Evolutionary conservation across 2,329 filamentous ascomycete genomes (phyloP).

Genomic region (Amauroascus niger): DNA sequence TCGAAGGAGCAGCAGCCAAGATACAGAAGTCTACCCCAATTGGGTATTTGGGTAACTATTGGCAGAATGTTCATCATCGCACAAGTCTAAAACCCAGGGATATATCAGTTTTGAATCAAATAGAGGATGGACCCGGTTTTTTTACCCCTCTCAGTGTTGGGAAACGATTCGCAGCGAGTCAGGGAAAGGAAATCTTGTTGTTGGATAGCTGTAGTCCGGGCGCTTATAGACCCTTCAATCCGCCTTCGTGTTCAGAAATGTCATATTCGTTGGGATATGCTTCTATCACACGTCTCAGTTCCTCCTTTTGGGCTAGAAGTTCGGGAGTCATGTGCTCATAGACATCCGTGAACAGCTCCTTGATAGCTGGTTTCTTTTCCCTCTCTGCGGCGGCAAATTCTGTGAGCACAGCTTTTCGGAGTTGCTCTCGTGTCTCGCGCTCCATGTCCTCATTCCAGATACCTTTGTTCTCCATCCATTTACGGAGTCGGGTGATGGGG

Average conservation of each 20-base stretch:
- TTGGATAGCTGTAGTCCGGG: not conserved
- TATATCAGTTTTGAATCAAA: not conserved
- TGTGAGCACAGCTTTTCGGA: constrained; percentile 66
- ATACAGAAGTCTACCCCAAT: constrained; percentile 1
- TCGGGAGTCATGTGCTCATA: constrained; percentile 83
- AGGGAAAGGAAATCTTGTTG: not conserved
- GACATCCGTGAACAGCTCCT: constrained; percentile 66
- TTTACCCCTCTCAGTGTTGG: not conserved
- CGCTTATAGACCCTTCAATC: constrained; percentile 52
- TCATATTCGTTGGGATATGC: constrained; percentile 92
- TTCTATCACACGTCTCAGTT: constrained; percentile 67
- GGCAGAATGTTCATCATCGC: not conserved
- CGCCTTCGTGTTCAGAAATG: constrained; percentile 63
- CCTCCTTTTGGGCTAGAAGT: constrained; percentile 60
- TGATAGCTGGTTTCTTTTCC: constrained; percentile 46
- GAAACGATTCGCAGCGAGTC: not conserved
- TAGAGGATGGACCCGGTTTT: not conserved
- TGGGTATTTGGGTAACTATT: not conserved
- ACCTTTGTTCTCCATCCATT: constrained; percentile 77
- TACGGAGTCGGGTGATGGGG: constrained; percentile 71
- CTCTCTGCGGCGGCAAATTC: constrained; percentile 66
- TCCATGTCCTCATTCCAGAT: constrained; percentile 82
- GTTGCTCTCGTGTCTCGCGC: constrained; percentile 55
- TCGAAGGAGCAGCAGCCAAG: not conserved
- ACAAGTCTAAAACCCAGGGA: not conserved